A percentile compares a stretch with the other conserved stretches of the same genome.
phyloP scores from a whole-genome alignment of 495 filamentous ascomycete species.

The Diplogelasinospora grovesii region DNA sequence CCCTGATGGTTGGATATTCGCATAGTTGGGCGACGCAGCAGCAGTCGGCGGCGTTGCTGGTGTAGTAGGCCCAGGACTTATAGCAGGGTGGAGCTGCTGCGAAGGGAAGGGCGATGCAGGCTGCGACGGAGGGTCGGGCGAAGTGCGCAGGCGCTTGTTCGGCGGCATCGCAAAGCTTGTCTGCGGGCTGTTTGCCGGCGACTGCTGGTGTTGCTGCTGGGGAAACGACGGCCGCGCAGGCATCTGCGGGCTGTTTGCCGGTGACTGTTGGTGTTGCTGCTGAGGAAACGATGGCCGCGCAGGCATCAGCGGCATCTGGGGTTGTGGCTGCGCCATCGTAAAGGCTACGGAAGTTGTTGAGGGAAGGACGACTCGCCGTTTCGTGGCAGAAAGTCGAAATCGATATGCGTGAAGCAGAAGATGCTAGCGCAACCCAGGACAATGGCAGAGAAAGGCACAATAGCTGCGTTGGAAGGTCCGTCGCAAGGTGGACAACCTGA shows the following conservation, averaged over 20 bases:
- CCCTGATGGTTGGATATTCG: constrained; percentile 8
- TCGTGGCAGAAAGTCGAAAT: neutral
- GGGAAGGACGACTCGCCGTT: too few relatives aligned
- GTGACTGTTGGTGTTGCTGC: constrained; percentile 32
- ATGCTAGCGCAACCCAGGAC: too few relatives aligned
- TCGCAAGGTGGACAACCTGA: too few relatives aligned
- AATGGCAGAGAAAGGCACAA: too few relatives aligned
- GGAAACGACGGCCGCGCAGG: constrained; percentile 5
- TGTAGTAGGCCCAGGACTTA: constrained; percentile 8
- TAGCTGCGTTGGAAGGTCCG: too few relatives aligned
- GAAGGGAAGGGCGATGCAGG: constrained; percentile 24
- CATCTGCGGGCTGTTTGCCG: constrained; percentile 6
- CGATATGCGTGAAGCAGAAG: neutral
- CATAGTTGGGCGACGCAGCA: constrained; percentile 13
- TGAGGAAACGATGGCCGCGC: constrained; percentile 6
- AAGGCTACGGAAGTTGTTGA: neutral
- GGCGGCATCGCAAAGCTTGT: constrained; percentile 39
- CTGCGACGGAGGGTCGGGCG: constrained; percentile 48
- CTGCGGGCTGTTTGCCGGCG: constrained; percentile 20
- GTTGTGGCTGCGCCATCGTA: constrained; percentile 62
- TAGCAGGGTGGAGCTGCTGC: constrained; percentile 8
- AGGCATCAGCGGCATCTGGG: constrained; percentile 37
- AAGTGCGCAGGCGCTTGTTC: constrained; percentile 62
- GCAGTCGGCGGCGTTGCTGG: constrained; percentile 4
- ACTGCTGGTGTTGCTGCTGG: constrained; percentile 29